Evolutionary conservation across 225 moss, liverwort and hornwort genomes (phyloP).

Genomic region (Neckera pumila): DNA sequence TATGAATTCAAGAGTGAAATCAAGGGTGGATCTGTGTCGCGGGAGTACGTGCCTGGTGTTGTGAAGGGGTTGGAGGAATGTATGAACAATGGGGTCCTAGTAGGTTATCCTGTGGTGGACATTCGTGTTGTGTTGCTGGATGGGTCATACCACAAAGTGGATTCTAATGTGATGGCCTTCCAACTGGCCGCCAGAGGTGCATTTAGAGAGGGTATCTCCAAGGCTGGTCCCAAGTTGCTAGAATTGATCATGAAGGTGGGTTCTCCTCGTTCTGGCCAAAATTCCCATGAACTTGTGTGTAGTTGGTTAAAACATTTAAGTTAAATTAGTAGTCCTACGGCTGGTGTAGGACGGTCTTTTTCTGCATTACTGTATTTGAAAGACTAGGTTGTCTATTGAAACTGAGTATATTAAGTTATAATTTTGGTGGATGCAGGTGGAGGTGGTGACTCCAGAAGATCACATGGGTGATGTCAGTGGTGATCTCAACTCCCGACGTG

Average conservation of each 20-base stretch:
- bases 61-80: slow-evolving; percentile 96
- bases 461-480: slow-evolving; percentile 99
- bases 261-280: not conserved
- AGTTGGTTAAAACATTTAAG: not conserved
- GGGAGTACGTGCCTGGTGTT: slow-evolving; percentile 94
- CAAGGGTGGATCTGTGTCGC: slow-evolving; percentile 90
- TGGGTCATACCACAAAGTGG: slow-evolving; percentile 90
- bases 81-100: slow-evolving; percentile 94
- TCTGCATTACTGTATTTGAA: not conserved
- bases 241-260: slow-evolving; percentile 91
- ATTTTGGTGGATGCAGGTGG: slow-evolving; percentile 37
- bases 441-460: slow-evolving; percentile 96
- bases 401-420: not conserved
- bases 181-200: slow-evolving; percentile 95
- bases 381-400: not conserved
- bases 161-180: slow-evolving; percentile 95
- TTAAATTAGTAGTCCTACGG: not conserved
- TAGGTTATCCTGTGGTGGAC: slow-evolving; percentile 94
- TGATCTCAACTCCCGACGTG: slow-evolving; percentile 86
- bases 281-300: not conserved
- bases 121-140: slow-evolving; percentile 86
- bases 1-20: slow-evolving; percentile 99
- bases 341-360: not conserved
- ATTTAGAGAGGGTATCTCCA: slow-evolving; percentile 75
- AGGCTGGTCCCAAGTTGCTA: slow-evolving; percentile 77